These are phyloP conservation scores for Solanum hybrid DNA, from an alignment of 305 asterid species.

Conservation along the genomic window DNA sequence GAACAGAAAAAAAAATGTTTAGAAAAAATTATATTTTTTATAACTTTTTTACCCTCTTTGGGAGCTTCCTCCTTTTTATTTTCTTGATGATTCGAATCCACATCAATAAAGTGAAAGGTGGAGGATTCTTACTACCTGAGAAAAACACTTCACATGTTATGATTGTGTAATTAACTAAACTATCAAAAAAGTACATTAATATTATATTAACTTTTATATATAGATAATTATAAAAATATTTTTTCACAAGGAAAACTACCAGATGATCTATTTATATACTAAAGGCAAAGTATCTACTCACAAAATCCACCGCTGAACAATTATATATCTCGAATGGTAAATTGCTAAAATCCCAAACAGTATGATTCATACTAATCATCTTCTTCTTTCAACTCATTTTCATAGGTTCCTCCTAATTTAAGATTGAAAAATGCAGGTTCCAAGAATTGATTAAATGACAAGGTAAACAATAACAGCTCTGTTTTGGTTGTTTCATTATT, in stretches of 20 bases:
- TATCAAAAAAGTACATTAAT: neutral
- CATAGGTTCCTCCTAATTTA: neutral
- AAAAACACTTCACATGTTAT: no score
- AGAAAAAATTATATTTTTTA: no score
- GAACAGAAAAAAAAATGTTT: neutral
- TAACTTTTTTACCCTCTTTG: neutral
- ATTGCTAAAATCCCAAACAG: neutral
- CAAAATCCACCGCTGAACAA: neutral
- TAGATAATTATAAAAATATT: no score
- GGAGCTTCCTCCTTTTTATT: neutral
- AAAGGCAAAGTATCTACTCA: neutral
- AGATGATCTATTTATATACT: neutral
- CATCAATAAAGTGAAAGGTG: neutral
- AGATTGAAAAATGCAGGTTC: neutral
- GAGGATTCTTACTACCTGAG: neutral
- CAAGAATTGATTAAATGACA: no score
- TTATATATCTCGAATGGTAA: neutral
- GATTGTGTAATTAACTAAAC: no score
- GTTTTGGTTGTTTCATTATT: no score
- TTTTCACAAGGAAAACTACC: neutral
- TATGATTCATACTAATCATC: neutral
- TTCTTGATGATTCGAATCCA: neutral
- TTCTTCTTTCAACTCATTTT: neutral
- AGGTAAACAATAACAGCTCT: no score
- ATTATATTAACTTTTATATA: neutral